Evolutionary conservation across 352 stramenopile species (phyloP).

Genomic region (Pythium brachiatum): DNA sequence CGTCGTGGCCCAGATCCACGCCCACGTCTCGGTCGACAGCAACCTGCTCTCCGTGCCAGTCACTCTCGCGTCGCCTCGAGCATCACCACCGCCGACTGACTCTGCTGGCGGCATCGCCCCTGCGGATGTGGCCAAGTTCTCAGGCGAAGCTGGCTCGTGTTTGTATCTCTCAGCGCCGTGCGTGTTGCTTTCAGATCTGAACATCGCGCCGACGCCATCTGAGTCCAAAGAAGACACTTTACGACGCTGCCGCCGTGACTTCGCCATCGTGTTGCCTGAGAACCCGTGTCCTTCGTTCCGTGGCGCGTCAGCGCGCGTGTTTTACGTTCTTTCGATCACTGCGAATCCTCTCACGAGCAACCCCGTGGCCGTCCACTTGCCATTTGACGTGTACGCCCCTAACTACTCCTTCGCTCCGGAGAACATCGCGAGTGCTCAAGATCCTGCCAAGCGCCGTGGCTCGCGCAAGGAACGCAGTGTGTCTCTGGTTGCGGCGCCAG

Average conservation of each 20-base stretch:
- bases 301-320: constrained; percentile 50
- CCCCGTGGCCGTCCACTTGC: constrained; percentile 46
- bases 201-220: constrained; percentile 41
- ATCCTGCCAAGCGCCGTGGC: not conserved
- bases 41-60: constrained; percentile 93
- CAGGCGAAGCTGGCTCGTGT: constrained; percentile 53
- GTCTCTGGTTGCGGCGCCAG: constrained; percentile 32
- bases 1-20: constrained; percentile 61
- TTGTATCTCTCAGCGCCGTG: constrained; percentile 52
- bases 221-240: constrained; percentile 35
- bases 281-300: constrained; percentile 56
- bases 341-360: constrained; percentile 22
- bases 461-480: constrained; percentile 30
- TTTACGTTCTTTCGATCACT: constrained; percentile 62
- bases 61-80: constrained; percentile 80
- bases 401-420: constrained; percentile 48
- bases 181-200: constrained; percentile 56
- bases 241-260: constrained; percentile 44
- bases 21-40: constrained; percentile 85
- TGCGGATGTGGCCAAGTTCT: constrained; percentile 48
- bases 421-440: constrained; percentile 14
- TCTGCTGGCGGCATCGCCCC: constrained; percentile 17
- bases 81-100: not conserved
- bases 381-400: constrained; percentile 58
- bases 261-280: constrained; percentile 48